phyloP scores from a whole-genome alignment of 768 basidiomycete species.

The Tricholoma flavovirens region DNA sequence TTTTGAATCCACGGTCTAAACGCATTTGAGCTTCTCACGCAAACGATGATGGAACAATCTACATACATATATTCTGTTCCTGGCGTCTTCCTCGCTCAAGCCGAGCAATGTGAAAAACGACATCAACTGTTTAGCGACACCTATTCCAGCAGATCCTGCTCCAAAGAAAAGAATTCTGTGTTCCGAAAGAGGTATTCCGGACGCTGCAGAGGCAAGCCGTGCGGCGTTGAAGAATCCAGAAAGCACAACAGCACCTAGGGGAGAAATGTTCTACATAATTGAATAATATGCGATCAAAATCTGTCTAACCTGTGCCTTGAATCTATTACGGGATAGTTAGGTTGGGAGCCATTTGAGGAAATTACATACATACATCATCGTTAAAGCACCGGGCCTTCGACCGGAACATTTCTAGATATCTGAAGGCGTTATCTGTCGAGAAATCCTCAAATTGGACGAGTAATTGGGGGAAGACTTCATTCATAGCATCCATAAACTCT shows the following conservation, averaged over 20 bases:
- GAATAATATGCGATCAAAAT: not conserved
- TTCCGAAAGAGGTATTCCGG: slow-evolving; percentile 53
- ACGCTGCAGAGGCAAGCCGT: slow-evolving; percentile 47
- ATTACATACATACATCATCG: slow-evolving; percentile 53
- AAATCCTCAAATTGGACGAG: slow-evolving; percentile 78
- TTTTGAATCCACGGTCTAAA: slow-evolving; percentile 69
- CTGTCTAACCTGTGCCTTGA: slow-evolving; percentile 51
- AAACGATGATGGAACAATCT: slow-evolving; percentile 14
- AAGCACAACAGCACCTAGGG: slow-evolving; percentile 60
- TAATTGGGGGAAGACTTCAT: slow-evolving; percentile 56
- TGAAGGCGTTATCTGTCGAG: slow-evolving; percentile 74
- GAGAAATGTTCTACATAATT: slow-evolving; percentile 7
- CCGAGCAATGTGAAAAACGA: slow-evolving; percentile 77
- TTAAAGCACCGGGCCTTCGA: slow-evolving; percentile 59
- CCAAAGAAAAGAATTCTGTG: slow-evolving; percentile 87
- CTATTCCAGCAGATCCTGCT: slow-evolving; percentile 86
- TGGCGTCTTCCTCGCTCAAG: slow-evolving; percentile 60
- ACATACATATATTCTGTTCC: slow-evolving; percentile 56
- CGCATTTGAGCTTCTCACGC: not conserved
- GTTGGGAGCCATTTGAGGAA: not conserved
- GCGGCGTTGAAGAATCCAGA: slow-evolving; percentile 75
- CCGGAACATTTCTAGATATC: slow-evolving; percentile 61
- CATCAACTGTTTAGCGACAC: slow-evolving; percentile 78
- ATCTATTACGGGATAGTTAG: slow-evolving; percentile 31
- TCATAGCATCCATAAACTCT: slow-evolving; percentile 68